Percentiles rank a stretch among this genome's conserved stretches.
phyloP scores from a whole-genome alignment of 306 rosid genomes.

The Coriaria nepalensis region DNA sequence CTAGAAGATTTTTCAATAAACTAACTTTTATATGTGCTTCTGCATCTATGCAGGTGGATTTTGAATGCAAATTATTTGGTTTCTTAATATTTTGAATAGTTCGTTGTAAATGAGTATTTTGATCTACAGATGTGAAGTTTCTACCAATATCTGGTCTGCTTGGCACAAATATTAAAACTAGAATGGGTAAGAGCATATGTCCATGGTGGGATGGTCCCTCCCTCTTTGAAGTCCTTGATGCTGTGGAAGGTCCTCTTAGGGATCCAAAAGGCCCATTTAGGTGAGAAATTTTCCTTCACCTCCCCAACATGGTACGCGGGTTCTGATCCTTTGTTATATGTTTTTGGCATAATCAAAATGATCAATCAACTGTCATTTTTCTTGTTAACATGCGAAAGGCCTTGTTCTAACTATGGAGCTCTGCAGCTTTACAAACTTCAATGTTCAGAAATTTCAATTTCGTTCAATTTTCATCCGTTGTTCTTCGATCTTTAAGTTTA shows the following conservation, averaged over 20 bases:
- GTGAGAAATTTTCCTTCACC: slow-evolving; percentile 22
- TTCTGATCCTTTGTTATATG: not conserved
- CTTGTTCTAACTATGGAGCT: no score
- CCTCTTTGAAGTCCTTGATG: slow-evolving; percentile 86
- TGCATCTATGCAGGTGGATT: slow-evolving; percentile 8
- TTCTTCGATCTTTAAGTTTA: no score
- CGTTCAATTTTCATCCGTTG: no score
- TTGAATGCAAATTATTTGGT: slow-evolving; percentile 1
- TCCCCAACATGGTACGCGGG: not conserved
- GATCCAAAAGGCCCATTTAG: slow-evolving; percentile 88
- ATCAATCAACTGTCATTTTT: no score
- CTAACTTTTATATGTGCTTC: slow-evolving; percentile 3
- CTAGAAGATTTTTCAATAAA: slow-evolving; percentile 3
- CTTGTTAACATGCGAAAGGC: no score
- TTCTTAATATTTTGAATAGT: no score
- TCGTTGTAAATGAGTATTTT: slow-evolving; percentile 7
- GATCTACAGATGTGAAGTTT: slow-evolving; percentile 65
- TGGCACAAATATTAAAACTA: slow-evolving; percentile 58
- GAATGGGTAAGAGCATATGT: slow-evolving; percentile 53
- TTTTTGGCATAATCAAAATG: not conserved
- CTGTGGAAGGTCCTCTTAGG: slow-evolving; percentile 49
- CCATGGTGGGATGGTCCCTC: slow-evolving; percentile 92
- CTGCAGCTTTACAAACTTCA: no score
- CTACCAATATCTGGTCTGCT: slow-evolving; percentile 83
- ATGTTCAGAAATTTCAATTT: no score